A percentile compares a stretch with the other conserved stretches of the same genome.
These are phyloP conservation scores for Camellia lanceoleosa DNA, from an alignment of 148 eudicot genomes.

Conservation along the genomic window DNA sequence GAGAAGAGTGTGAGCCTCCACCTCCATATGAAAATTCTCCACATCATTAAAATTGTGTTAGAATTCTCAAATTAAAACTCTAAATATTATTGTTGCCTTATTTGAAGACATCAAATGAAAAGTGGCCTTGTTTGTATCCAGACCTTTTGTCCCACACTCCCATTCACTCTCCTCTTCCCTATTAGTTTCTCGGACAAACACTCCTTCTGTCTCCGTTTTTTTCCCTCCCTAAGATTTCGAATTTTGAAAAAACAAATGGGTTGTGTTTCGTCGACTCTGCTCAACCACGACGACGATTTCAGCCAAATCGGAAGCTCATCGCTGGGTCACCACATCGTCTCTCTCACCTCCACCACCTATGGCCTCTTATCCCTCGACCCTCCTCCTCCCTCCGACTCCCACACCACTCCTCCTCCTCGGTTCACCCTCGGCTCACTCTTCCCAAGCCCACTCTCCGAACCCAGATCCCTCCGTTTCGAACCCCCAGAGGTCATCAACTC, in stretches of 20 bases:
- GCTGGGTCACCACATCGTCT: conserved; percentile 69
- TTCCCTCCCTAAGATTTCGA: not conserved
- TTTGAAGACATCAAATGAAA: too few species aligned
- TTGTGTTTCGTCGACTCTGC: conserved; percentile 69
- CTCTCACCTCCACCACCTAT: conserved; percentile 78
- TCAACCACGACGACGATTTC: conserved; percentile 69
- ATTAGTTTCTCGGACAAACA: too few species aligned
- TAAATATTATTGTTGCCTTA: too few species aligned
- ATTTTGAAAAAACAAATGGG: conserved; percentile 39
- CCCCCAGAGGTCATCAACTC: conserved; percentile 71
- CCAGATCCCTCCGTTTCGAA: conserved; percentile 18
- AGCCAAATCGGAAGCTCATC: conserved; percentile 39
- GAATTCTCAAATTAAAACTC: too few species aligned
- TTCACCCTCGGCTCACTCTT: conserved; percentile 30
- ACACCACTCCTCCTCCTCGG: conserved; percentile 34
- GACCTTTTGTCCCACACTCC: too few species aligned
- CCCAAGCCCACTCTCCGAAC: conserved; percentile 28
- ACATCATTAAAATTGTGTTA: too few species aligned
- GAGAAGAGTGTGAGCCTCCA: too few species aligned
- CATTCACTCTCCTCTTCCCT: too few species aligned
- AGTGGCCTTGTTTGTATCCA: too few species aligned
- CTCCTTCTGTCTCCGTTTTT: not conserved
- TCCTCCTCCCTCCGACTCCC: conserved; percentile 23
- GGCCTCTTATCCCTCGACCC: conserved; percentile 55
- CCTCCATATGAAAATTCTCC: too few species aligned